phyloP scores from a whole-genome alignment of 768 basidiomycete genomes.

The Pleurotus tuber-regium region DNA sequence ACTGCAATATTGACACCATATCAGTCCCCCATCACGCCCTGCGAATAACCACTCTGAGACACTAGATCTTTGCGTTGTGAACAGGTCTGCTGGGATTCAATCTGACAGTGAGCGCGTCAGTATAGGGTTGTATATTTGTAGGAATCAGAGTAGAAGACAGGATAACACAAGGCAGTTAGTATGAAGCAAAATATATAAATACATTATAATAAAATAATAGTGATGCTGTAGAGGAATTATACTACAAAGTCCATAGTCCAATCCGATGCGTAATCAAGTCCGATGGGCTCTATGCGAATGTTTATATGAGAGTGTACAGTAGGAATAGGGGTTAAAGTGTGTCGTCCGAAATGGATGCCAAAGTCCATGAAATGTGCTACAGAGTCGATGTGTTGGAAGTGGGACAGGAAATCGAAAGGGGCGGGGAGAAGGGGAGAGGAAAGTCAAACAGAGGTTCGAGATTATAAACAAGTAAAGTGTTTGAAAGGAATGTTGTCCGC shows the following conservation, averaged over 20 bases:
- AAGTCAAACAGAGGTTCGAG: not conserved
- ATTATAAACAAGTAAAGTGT: not conserved
- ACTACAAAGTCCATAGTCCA: not conserved
- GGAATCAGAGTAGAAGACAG: not conserved
- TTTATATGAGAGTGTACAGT: not conserved
- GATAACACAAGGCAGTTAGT: not conserved
- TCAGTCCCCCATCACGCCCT: too few relatives aligned
- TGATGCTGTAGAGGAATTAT: not conserved
- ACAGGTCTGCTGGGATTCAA: too few relatives aligned
- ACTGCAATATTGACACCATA: too few relatives aligned
- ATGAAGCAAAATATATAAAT: slow-evolving; percentile 10
- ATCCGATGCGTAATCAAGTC: not conserved
- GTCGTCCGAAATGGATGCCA: not conserved
- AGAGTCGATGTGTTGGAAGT: not conserved
- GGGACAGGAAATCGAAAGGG: not conserved
- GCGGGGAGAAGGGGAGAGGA: not conserved
- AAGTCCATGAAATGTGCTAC: not conserved
- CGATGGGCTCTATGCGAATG: not conserved
- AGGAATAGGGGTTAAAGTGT: too few relatives aligned
- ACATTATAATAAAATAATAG: slow-evolving; percentile 10
- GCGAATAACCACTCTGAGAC: too few relatives aligned
- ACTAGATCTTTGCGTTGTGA: too few relatives aligned
- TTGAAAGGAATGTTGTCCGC: not conserved
- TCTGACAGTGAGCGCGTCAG: not conserved
- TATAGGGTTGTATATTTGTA: not conserved